Percentiles rank a stretch among this genome's conserved stretches.
These are phyloP conservation scores for Neurospora sp. DNA, from an alignment of 495 filamentous ascomycete species.

Conservation along the genomic window DNA sequence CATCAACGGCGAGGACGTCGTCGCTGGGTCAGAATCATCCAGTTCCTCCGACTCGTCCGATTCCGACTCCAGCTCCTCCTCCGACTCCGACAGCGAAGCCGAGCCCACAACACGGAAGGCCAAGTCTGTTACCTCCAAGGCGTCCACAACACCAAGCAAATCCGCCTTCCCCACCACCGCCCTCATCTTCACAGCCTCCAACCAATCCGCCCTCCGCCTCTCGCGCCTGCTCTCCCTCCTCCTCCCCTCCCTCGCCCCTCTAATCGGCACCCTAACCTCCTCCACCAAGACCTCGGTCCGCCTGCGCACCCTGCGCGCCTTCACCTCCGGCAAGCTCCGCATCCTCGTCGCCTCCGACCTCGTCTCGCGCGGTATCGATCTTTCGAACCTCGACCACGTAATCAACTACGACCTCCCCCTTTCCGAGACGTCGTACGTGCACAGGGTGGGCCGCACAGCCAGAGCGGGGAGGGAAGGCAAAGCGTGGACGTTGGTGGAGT, in stretches of 20 bases:
- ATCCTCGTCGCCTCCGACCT: conserved; percentile 85
- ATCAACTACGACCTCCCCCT: conserved; percentile 91
- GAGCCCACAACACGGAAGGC: background rate
- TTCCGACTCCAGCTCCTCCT: conserved; percentile 15
- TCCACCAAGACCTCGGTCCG: conserved; percentile 54
- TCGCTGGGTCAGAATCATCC: conserved; percentile 15
- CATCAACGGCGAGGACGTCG: background rate
- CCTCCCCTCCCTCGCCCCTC: conserved; percentile 41
- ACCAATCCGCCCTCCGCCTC: conserved; percentile 71
- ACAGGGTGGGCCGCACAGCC: conserved; percentile 87
- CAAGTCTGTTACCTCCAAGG: background rate
- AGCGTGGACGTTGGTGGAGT: conserved; percentile 73
- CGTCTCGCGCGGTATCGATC: conserved; percentile 85
- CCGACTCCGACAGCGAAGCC: background rate
- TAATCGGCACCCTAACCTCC: conserved; percentile 64
- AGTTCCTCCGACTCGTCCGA: conserved; percentile 20
- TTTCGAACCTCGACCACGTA: conserved; percentile 67
- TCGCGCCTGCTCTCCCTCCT: conserved; percentile 64
- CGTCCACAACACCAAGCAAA: background rate
- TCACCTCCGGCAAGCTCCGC: conserved; percentile 50
- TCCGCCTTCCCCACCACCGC: conserved; percentile 29
- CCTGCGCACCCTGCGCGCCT: conserved; percentile 49
- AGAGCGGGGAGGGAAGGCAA: conserved; percentile 65
- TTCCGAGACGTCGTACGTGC: conserved; percentile 72
- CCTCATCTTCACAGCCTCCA: conserved; percentile 82